phyloP scores from a whole-genome alignment of 2,329 filamentous ascomycete species.

The Dothiorella sarmentorum region DNA sequence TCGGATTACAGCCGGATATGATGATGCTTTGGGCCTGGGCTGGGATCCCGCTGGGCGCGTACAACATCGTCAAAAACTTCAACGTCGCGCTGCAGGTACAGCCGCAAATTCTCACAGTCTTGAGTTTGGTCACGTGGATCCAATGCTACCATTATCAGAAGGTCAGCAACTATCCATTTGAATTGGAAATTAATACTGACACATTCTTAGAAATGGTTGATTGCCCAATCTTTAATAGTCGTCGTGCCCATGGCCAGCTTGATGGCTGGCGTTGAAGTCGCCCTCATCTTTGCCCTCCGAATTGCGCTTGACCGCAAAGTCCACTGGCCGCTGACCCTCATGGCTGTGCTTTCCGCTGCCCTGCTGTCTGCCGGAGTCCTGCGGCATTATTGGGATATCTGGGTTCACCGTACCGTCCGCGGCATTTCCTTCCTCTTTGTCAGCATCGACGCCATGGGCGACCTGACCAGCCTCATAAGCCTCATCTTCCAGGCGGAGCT shows the following conservation, averaged over 20 bases:
- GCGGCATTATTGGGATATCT: conserved; percentile 68
- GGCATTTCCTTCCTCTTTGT: conserved; percentile 73
- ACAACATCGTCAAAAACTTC: conserved; percentile 54
- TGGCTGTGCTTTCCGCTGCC: conserved; percentile 63
- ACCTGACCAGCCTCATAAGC: conserved; percentile 64
- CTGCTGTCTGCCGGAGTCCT: conserved; percentile 65
- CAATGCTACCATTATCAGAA: conserved; percentile 56
- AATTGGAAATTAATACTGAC: no score
- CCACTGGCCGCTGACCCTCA: conserved; percentile 62
- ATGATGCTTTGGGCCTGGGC: conserved; percentile 70
- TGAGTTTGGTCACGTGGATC: conserved; percentile 54
- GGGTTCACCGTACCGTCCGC: conserved; percentile 60
- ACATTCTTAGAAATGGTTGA: no score
- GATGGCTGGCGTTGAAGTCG: conserved; percentile 59
- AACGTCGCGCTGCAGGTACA: conserved; percentile 55
- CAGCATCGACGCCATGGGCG: conserved; percentile 65
- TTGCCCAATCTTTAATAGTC: conserved; percentile 45
- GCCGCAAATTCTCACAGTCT: conserved; percentile 52
- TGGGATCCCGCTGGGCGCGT: conserved; percentile 63
- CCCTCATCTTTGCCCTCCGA: conserved; percentile 56
- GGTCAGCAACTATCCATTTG: no score
- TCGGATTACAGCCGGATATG: conserved; percentile 64
- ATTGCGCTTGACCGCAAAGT: conserved; percentile 36
- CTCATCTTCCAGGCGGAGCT: conserved; percentile 59
- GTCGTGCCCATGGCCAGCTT: conserved; percentile 51